phyloP scores from a whole-genome alignment of 2,329 filamentous ascomycete genomes.

The Lasiodiplodia sp. region DNA sequence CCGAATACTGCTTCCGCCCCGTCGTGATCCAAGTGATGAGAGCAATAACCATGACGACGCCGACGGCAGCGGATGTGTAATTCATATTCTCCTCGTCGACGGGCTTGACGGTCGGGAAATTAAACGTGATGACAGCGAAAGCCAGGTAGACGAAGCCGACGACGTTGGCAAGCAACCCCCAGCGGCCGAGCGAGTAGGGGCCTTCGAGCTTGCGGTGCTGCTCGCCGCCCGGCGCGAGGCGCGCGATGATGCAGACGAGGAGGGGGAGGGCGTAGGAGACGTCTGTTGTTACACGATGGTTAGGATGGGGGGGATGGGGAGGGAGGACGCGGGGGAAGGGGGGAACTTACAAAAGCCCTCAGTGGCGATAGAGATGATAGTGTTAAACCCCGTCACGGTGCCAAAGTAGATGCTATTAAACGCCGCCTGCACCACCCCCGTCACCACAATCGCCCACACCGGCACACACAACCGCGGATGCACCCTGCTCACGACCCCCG shows the following conservation, averaged over 20 bases:
- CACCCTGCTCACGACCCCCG: slow-evolving; percentile 54
- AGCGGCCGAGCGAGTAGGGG: slow-evolving; percentile 56
- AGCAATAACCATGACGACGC: slow-evolving; percentile 60
- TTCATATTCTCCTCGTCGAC: slow-evolving; percentile 65
- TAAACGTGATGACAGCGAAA: slow-evolving; percentile 64
- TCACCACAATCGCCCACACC: slow-evolving; percentile 58
- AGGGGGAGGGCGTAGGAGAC: slow-evolving; percentile 66
- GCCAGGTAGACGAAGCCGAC: slow-evolving; percentile 60
- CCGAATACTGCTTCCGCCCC: slow-evolving; percentile 59
- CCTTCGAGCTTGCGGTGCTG: slow-evolving; percentile 51
- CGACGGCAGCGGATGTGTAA: slow-evolving; percentile 64
- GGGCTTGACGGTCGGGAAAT: slow-evolving; percentile 60
- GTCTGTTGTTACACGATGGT: slow-evolving; percentile 40
- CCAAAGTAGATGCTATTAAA: slow-evolving; percentile 64
- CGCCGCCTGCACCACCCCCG: slow-evolving; percentile 57
- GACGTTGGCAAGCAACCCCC: slow-evolving; percentile 55
- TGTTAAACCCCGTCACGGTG: slow-evolving; percentile 62
- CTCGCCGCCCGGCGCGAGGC: slow-evolving; percentile 48
- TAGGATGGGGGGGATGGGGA: too few species aligned
- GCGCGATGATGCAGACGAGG: slow-evolving; percentile 57
- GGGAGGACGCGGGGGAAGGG: too few species aligned
- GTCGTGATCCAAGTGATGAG: slow-evolving; percentile 61
- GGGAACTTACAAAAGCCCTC: slow-evolving; percentile 54
- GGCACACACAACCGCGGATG: slow-evolving; percentile 57
- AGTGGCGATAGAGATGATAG: slow-evolving; percentile 64